Percentiles rank a stretch among this genome's conserved stretches.
Evolutionary conservation across 1,284 basidiomycete species (phyloP).

Genomic region (Uromyces viciae-fabae): DNA sequence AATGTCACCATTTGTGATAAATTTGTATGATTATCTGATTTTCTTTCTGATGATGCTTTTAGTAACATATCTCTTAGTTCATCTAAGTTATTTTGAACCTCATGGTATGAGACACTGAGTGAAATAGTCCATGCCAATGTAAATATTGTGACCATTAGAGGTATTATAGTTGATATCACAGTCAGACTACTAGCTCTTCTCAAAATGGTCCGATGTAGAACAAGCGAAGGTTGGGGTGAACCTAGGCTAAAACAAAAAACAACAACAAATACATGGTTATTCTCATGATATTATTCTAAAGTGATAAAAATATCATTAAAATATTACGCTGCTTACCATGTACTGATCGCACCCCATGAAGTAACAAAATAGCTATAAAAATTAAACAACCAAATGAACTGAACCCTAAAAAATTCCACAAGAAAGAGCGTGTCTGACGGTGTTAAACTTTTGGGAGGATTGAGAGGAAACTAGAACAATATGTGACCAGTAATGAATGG

Average conservation of each 20-base stretch:
- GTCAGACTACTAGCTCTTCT: slow-evolving; percentile 6
- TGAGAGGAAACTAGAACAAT: neutral
- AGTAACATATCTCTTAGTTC: slow-evolving; percentile 8
- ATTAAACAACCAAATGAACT: slow-evolving; percentile 36
- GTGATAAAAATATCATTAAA: neutral
- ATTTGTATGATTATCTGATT: neutral
- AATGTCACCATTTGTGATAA: neutral
- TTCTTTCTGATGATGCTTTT: slow-evolving; percentile 28
- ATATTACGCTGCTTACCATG: slow-evolving; percentile 16
- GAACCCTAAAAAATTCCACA: slow-evolving; percentile 14
- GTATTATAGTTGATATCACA: slow-evolving; percentile 14
- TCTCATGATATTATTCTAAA: neutral
- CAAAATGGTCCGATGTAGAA: neutral
- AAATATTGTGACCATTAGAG: slow-evolving; percentile 26
- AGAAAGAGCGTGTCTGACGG: neutral
- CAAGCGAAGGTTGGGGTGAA: slow-evolving; percentile 15
- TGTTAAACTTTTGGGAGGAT: too few species aligned
- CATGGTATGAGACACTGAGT: slow-evolving; percentile 12
- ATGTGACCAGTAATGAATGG: neutral
- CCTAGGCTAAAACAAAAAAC: slow-evolving; percentile 2
- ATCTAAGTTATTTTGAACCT: neutral
- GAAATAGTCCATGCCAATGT: slow-evolving; percentile 19
- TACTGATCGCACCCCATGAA: slow-evolving; percentile 41
- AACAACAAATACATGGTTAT: neutral
- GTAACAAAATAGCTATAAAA: slow-evolving; percentile 42